Percentiles rank a stretch among this genome's conserved stretches.
Conservation (phyloP, 371 early-diverging fungal species). For the Mortierella sp. region DNA sequence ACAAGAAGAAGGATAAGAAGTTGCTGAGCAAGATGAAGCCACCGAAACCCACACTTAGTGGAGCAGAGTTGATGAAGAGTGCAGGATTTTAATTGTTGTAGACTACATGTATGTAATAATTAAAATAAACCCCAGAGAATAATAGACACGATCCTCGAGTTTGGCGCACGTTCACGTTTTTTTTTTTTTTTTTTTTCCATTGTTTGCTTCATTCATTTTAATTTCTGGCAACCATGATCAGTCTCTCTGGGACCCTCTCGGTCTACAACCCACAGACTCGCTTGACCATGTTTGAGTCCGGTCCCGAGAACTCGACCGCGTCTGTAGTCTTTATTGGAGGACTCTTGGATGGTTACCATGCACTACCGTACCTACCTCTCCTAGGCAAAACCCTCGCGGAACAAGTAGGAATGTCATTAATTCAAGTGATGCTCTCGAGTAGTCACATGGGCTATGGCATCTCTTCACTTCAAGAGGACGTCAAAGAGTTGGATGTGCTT, state of each 20-base stretch:
- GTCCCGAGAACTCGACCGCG: constrained; percentile 46
- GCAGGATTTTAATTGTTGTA: constrained; percentile 39
- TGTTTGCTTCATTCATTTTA: no score
- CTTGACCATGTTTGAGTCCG: constrained; percentile 64
- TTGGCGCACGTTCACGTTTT: no score
- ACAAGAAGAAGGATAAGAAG: constrained; percentile 27
- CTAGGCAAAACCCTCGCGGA: constrained; percentile 45
- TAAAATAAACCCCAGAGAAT: no score
- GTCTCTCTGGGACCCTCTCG: constrained; percentile 40
- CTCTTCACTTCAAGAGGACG: constrained; percentile 58
- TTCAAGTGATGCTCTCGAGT: constrained; percentile 65
- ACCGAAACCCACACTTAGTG: constrained; percentile 43
- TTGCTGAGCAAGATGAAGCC: constrained; percentile 47
- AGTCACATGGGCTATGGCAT: constrained; percentile 65
- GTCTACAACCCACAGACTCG: constrained; percentile 50
- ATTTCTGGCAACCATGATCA: constrained; percentile 18
- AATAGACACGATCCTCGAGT: no score
- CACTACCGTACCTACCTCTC: constrained; percentile 59
- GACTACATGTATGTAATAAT: no score
- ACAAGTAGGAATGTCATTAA: constrained; percentile 57
- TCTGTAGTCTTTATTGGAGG: constrained; percentile 65
- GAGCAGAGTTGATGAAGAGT: constrained; percentile 54
- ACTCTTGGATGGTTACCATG: constrained; percentile 64
- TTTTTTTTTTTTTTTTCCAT: no score
- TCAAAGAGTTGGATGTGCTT: constrained; percentile 59